Conservation (phyloP, 2,329 filamentous ascomycete species). For the Podosphaera leucotricha region DNA sequence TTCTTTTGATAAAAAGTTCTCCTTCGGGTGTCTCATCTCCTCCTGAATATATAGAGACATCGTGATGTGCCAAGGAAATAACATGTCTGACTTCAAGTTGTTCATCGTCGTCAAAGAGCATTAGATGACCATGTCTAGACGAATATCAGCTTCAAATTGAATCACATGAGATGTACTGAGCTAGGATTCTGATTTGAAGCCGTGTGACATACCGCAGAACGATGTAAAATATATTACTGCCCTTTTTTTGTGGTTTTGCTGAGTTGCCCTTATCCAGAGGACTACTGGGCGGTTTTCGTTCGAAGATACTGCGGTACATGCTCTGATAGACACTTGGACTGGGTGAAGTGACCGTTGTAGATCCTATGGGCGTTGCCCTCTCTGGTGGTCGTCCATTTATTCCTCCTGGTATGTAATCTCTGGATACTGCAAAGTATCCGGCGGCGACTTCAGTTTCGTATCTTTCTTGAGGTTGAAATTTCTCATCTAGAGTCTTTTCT, state of each 20-base stretch:
- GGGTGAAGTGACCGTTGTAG: slow-evolving; percentile 47
- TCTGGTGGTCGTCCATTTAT: slow-evolving; percentile 86
- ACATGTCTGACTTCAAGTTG: slow-evolving; percentile 93
- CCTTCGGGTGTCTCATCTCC: slow-evolving; percentile 62
- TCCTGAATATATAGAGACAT: slow-evolving; percentile 65
- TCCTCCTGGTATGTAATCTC: slow-evolving; percentile 77
- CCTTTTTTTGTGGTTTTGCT: slow-evolving; percentile 24
- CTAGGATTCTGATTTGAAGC: neutral
- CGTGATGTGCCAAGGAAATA: slow-evolving; percentile 73
- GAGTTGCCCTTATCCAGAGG: slow-evolving; percentile 15
- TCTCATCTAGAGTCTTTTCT: slow-evolving; percentile 27
- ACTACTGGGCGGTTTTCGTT: slow-evolving; percentile 35
- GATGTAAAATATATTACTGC: slow-evolving; percentile 81
- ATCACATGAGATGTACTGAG: too few relatives aligned
- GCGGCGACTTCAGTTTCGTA: slow-evolving; percentile 59
- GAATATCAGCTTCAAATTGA: slow-evolving; percentile 3
- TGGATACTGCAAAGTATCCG: slow-evolving; percentile 85
- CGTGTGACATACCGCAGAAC: slow-evolving; percentile 46
- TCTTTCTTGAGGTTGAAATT: slow-evolving; percentile 28
- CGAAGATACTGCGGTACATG: slow-evolving; percentile 94
- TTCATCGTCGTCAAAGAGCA: slow-evolving; percentile 91
- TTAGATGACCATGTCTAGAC: slow-evolving; percentile 66
- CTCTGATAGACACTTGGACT: slow-evolving; percentile 92
- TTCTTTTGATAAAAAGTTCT: slow-evolving; percentile 87
- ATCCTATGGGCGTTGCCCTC: slow-evolving; percentile 56